Percentiles rank a stretch among this genome's conserved stretches.
Evolutionary conservation across 805 yeast genomes (phyloP).

Genomic region (Metahyphopichia silvanorum): DNA sequence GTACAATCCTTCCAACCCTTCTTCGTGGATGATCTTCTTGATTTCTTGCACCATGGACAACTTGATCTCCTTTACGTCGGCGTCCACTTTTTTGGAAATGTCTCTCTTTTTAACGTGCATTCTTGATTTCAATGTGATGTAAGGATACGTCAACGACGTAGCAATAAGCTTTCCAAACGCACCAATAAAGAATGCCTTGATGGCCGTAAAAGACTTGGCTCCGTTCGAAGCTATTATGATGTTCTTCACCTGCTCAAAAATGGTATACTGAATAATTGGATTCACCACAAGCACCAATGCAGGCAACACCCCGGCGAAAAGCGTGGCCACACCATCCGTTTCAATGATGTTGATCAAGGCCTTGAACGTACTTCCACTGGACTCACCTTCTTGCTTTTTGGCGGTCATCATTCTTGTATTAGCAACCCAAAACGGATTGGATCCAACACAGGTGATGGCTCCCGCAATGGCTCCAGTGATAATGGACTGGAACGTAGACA

Average conservation of each 20-base stretch:
- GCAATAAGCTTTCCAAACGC: constrained; percentile 88
- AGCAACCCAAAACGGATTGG: constrained; percentile 95
- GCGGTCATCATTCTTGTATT: constrained; percentile 83
- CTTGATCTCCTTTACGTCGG: constrained; percentile 11
- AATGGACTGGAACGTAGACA: constrained; percentile 66
- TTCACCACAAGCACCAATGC: constrained; percentile 82
- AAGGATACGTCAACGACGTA: constrained; percentile 88
- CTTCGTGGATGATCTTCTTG: constrained; percentile 56
- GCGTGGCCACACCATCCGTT: constrained; percentile 66
- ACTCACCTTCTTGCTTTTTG: constrained; percentile 20
- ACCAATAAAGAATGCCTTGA: constrained; percentile 82
- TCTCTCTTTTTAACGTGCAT: constrained; percentile 64
- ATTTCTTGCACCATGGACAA: constrained; percentile 50
- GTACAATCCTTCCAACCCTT: constrained; percentile 76
- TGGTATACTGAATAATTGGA: constrained; percentile 89
- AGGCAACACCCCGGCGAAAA: constrained; percentile 85
- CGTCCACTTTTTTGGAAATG: constrained; percentile 7
- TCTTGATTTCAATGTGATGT: constrained; percentile 83
- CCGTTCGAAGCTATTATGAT: constrained; percentile 54
- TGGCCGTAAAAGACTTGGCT: constrained; percentile 51
- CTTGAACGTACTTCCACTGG: constrained; percentile 42
- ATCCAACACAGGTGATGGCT: constrained; percentile 70
- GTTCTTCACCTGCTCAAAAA: constrained; percentile 83
- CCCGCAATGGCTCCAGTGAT: constrained; percentile 85
- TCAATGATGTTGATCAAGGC: constrained; percentile 61